Conservation (phyloP, 768 basidiomycete genomes). For the Leucocoprinus leucothites region DNA sequence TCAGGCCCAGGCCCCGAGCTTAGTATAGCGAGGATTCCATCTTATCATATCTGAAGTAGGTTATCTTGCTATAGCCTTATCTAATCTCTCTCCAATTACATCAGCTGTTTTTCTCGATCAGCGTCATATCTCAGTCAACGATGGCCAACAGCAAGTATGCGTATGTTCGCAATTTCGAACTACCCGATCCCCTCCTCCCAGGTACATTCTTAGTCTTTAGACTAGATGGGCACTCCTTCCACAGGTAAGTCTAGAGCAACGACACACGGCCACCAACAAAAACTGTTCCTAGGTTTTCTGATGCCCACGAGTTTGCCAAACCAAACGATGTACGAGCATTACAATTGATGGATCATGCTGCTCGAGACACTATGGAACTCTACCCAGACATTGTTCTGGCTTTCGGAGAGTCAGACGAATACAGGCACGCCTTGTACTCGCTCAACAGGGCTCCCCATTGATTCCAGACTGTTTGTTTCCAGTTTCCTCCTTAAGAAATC, state of each 20-base stretch:
- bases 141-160: conserved; percentile 96
- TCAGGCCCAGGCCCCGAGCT: no score
- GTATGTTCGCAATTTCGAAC: conserved; percentile 88
- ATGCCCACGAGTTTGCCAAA: conserved; percentile 77
- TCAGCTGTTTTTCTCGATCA: neutral
- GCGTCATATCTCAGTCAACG: neutral
- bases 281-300: conserved; percentile 66
- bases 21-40: no score
- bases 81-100: conserved; percentile 5
- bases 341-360: conserved; percentile 89
- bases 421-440: conserved; percentile 53
- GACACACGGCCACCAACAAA: conserved; percentile 2
- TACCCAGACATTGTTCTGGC: conserved; percentile 82
- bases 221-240: conserved; percentile 92
- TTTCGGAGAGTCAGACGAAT: conserved; percentile 98
- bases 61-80: neutral
- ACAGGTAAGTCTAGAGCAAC: conserved; percentile 52
- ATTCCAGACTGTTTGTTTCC: neutral
- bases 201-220: conserved; percentile 83
- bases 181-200: conserved; percentile 82
- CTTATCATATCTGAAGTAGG: no score
- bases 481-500: conserved; percentile 86
- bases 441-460: neutral
- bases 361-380: conserved; percentile 74
- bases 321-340: conserved; percentile 91